These are phyloP conservation scores for Vitis labrusca DNA, from an alignment of 164 flowering plant species.

Conservation along the genomic window DNA sequence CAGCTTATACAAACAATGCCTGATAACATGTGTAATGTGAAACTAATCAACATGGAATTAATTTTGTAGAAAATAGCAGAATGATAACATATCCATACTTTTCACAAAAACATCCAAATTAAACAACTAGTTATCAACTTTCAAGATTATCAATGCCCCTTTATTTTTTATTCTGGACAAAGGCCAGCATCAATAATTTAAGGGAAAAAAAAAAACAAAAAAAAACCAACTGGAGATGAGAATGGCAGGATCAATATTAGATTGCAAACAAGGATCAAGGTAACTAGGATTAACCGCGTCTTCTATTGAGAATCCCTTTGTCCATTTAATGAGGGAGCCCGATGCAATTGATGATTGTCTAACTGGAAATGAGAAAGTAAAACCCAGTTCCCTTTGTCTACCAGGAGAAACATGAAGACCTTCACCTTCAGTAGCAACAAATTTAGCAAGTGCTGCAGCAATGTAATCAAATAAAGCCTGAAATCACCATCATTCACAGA, in stretches of 20 bases:
- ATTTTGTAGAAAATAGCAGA: too few species aligned
- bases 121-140: too few species aligned
- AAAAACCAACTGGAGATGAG: not conserved
- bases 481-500: slow-evolving; percentile 17
- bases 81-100: too few species aligned
- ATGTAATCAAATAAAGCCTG: slow-evolving; percentile 89
- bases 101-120: too few species aligned
- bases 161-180: too few species aligned
- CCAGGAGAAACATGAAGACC: slow-evolving; percentile 55
- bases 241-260: not conserved
- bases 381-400: slow-evolving; percentile 89
- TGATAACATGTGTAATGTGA: too few species aligned
- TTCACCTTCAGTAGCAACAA: slow-evolving; percentile 79
- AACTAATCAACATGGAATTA: too few species aligned
- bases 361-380: slow-evolving; percentile 97
- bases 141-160: too few species aligned
- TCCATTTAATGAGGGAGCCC: slow-evolving; percentile 87
- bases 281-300: slow-evolving; percentile 55
- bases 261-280: slow-evolving; percentile 7
- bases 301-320: slow-evolving; percentile 87
- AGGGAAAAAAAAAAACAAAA: too few species aligned
- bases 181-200: too few species aligned
- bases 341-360: slow-evolving; percentile 73
- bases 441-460: slow-evolving; percentile 74
- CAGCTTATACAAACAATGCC: too few species aligned